phyloP scores from a whole-genome alignment of 148 eudicot genomes.

The Camellia lanceoleosa region DNA sequence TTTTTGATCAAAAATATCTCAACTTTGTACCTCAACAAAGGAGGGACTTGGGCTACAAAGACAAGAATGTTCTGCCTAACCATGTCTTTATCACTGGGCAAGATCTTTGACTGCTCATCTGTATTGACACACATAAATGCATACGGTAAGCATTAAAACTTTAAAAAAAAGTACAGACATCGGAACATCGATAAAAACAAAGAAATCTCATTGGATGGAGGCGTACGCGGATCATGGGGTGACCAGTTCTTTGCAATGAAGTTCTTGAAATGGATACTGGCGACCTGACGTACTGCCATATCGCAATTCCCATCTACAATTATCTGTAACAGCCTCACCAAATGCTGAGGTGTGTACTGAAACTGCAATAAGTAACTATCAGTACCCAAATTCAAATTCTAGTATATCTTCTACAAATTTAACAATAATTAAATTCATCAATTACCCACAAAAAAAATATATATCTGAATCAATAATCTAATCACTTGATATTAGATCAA shows the following conservation, averaged over 20 bases:
- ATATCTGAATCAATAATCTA: background rate
- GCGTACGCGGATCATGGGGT: slow-evolving; percentile 82
- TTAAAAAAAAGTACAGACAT: background rate
- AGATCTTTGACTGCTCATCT: slow-evolving; percentile 85
- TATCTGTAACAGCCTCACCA: slow-evolving; percentile 89
- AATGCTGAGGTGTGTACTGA: slow-evolving; percentile 88
- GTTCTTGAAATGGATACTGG: slow-evolving; percentile 94
- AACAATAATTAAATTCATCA: background rate
- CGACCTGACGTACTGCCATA: slow-evolving; percentile 87
- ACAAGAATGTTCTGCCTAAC: slow-evolving; percentile 86
- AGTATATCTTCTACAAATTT: background rate
- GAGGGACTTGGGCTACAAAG: slow-evolving; percentile 73
- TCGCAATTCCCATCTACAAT: slow-evolving; percentile 88
- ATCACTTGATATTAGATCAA: background rate
- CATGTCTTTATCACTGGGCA: slow-evolving; percentile 68
- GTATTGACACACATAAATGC: slow-evolving; percentile 9
- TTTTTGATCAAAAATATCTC: no score
- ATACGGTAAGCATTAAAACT: slow-evolving; percentile 17
- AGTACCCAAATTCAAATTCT: background rate
- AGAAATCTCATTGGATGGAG: background rate
- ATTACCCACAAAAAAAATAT: background rate
- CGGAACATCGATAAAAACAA: background rate
- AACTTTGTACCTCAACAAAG: slow-evolving; percentile 63
- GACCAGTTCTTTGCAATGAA: slow-evolving; percentile 92
- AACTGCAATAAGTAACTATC: slow-evolving; percentile 44